Evolutionary conservation across 352 stramenopile species (phyloP), one percentile per base, ranked within the genome.

Genomic region (Globisporangium nodosum): DNA sequence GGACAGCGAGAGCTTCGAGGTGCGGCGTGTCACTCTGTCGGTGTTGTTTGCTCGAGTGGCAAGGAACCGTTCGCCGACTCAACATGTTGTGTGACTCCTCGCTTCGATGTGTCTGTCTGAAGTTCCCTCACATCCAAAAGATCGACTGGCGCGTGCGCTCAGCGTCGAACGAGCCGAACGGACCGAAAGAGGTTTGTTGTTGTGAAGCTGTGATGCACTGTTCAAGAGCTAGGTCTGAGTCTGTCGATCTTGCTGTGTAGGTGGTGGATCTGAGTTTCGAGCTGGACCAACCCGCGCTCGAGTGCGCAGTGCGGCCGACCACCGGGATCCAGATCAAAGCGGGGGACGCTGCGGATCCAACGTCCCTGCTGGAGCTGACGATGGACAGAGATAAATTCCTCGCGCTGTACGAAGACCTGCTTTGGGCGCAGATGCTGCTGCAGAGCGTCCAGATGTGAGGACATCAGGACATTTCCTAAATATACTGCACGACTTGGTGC

Each of bases 301-400:
- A 27, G 20, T 33, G n/a, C 37, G n/a, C 15, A 1, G 37, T 48
- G 31, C 21, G n/a, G 13, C 33, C 9, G 15, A n/a, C n/a, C 1
- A n/a, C 7, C 21, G 47, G 2, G 9, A 1, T 4, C 12, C 11
- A 30, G 6, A 52, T 11, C 2, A 37, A 53, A n/a, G 48, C 24
- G 3, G 24, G n/a, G 3, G 15, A 12, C 12, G 7, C n/a, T 24
- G 1, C 18, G 1, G 21, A 20, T 5, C 2, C 13, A 18, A 8
- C 24, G 6, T 53, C 48, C 27, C 39, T n/a, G 15, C 51, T 56
- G 16, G 33, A 21, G 51, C 21, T 56, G n/a, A 47, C 33, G 50
- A 8, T 61, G 9, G 55, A 61, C 46, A 21, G 21, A 2, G 45
- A 61, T 18, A 61, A 53, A 40, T 61, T 61, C 30, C 52, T 52